These are phyloP conservation scores for Danielia reshetovae DNA, from an alignment of 805 yeast genomes.

Conservation along the genomic window DNA sequence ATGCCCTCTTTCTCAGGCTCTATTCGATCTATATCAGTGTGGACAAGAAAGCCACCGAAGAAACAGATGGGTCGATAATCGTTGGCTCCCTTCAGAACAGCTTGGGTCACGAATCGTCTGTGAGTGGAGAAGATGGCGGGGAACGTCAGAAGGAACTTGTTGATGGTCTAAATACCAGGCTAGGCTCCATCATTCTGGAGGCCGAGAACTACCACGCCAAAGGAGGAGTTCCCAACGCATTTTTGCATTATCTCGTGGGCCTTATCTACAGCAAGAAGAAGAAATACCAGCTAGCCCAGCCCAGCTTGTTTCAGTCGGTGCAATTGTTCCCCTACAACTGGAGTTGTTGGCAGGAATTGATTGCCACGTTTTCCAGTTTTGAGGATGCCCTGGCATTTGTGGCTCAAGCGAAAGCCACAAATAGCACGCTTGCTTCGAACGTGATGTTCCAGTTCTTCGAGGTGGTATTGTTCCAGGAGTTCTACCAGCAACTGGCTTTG, in stretches of 20 bases:
- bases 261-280: slow-evolving; percentile 60
- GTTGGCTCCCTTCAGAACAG: slow-evolving; percentile 16
- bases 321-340: slow-evolving; percentile 78
- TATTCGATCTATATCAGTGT: slow-evolving; percentile 73
- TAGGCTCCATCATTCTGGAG: slow-evolving; percentile 36
- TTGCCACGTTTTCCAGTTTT: slow-evolving; percentile 54
- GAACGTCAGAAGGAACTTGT: slow-evolving; percentile 10
- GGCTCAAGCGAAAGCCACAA: slow-evolving; percentile 33
- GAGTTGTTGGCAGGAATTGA: slow-evolving; percentile 88
- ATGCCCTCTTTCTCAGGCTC: slow-evolving; percentile 56
- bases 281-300: slow-evolving; percentile 57
- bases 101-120: slow-evolving; percentile 2
- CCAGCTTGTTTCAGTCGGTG: slow-evolving; percentile 57
- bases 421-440: slow-evolving; percentile 26
- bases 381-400: slow-evolving; percentile 52
- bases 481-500: slow-evolving; percentile 61
- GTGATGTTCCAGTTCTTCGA: slow-evolving; percentile 54
- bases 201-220: slow-evolving; percentile 29
- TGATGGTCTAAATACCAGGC: slow-evolving; percentile 25
- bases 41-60: slow-evolving; percentile 72
- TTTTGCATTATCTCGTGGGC: slow-evolving; percentile 71
- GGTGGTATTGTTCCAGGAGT: slow-evolving; percentile 68
- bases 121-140: not conserved
- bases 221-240: slow-evolving; percentile 43
- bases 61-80: slow-evolving; percentile 61